These are phyloP conservation scores for Salvia rosmarinus DNA, from an alignment of 257 asterid species.

Conservation along the genomic window DNA sequence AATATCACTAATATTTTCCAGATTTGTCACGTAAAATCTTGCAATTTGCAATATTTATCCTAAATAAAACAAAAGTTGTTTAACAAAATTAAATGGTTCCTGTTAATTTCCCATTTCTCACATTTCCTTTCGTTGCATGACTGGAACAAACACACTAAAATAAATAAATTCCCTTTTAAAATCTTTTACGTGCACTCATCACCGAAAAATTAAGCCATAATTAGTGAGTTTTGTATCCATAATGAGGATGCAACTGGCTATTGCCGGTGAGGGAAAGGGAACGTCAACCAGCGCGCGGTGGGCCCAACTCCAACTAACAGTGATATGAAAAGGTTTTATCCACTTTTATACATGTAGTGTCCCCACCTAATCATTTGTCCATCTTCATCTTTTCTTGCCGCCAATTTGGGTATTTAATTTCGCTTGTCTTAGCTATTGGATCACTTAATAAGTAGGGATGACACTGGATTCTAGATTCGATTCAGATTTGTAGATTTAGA, in stretches of 20 bases:
- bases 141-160: not conserved
- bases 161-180: not conserved
- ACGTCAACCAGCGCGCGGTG: constrained; percentile 22
- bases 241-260: constrained; percentile 28
- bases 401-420: constrained; percentile 14
- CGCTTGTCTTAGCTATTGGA: not conserved
- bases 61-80: too few species aligned
- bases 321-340: constrained; percentile 1
- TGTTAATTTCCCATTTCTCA: not conserved
- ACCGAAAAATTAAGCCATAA: not conserved
- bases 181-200: not conserved
- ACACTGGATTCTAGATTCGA: too few species aligned
- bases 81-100: too few species aligned
- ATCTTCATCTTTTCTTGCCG: constrained; percentile 16
- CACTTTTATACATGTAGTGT: constrained; percentile 28
- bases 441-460: too few species aligned
- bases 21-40: not conserved
- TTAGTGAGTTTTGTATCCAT: not conserved
- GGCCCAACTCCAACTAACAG: constrained; percentile 17
- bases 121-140: not conserved
- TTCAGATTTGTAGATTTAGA: too few species aligned
- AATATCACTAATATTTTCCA: not conserved
- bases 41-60: not conserved
- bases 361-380: constrained; percentile 27
- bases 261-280: constrained; percentile 25